A percentile compares a stretch with the other conserved stretches of the same genome.
These are phyloP conservation scores for Talaromyces trachyspermus DNA, from an alignment of 495 filamentous ascomycete species.

Conservation along the genomic window DNA sequence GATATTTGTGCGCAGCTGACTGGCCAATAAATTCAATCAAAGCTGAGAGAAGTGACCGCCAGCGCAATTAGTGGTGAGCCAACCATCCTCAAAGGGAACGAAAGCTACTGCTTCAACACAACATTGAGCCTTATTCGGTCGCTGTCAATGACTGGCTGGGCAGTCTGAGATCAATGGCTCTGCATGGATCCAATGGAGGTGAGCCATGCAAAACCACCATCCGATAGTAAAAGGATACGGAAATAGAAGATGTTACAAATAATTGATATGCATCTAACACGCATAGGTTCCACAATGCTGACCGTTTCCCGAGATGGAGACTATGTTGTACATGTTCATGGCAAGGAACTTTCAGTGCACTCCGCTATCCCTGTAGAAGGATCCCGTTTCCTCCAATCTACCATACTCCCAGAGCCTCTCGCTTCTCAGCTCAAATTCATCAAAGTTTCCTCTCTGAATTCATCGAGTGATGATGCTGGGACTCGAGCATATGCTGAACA, in stretches of 20 bases:
- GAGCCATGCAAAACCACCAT: too few relatives aligned
- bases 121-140: too few relatives aligned
- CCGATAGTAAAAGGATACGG: too few relatives aligned
- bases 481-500: background rate
- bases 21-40: too few relatives aligned
- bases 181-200: background rate
- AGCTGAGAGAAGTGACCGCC: too few relatives aligned
- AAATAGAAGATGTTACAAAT: too few relatives aligned
- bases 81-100: too few relatives aligned
- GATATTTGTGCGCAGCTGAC: too few relatives aligned
- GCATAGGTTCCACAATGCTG: background rate
- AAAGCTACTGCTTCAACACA: too few relatives aligned
- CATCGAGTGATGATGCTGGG: background rate
- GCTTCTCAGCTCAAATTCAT: constrained; percentile 19
- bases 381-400: constrained; percentile 26
- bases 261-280: background rate
- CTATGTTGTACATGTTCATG: constrained; percentile 26
- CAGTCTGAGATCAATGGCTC: too few relatives aligned
- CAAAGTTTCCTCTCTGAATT: constrained; percentile 19
- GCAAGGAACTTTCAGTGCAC: constrained; percentile 32
- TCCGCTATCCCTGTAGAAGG: constrained; percentile 23
- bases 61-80: too few relatives aligned
- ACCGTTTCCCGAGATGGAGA: constrained; percentile 14
- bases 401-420: constrained; percentile 26
- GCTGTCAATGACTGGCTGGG: too few relatives aligned